phyloP scores from a whole-genome alignment of 768 basidiomycete genomes.

The Lentinula boryana region DNA sequence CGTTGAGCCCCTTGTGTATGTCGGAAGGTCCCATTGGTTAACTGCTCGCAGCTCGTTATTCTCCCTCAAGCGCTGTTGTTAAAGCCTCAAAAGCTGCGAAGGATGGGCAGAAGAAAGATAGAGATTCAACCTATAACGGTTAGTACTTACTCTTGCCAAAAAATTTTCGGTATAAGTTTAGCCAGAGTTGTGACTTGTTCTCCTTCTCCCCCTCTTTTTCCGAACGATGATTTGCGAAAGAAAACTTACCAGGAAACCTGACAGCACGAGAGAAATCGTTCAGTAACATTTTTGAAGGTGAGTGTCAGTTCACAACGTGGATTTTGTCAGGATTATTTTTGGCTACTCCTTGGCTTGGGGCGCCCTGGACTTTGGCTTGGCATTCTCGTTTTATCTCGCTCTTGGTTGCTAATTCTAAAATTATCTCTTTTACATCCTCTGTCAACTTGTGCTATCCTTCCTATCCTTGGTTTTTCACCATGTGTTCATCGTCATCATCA shows the following conservation, averaged over 20 bases:
- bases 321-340: neutral
- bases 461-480: neutral
- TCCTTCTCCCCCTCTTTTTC: neutral
- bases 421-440: neutral
- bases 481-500: constrained; percentile 6
- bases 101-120: constrained; percentile 68
- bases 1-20: neutral
- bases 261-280: constrained; percentile 71
- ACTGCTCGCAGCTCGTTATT: constrained; percentile 17
- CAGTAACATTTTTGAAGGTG: constrained; percentile 74
- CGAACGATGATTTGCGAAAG: neutral
- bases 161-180: neutral
- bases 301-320: constrained; percentile 7
- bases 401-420: neutral
- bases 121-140: constrained; percentile 74
- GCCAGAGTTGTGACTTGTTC: neutral
- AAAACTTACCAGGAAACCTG: neutral
- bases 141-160: constrained; percentile 19
- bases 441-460: neutral
- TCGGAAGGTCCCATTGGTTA: constrained; percentile 5
- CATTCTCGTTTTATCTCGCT: constrained; percentile 3
- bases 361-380: constrained; percentile 6
- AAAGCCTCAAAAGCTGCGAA: neutral
- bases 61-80: neutral
- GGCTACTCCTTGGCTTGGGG: neutral